phyloP scores from a whole-genome alignment of 305 asterid species.

The Fraxinus floribunda region DNA sequence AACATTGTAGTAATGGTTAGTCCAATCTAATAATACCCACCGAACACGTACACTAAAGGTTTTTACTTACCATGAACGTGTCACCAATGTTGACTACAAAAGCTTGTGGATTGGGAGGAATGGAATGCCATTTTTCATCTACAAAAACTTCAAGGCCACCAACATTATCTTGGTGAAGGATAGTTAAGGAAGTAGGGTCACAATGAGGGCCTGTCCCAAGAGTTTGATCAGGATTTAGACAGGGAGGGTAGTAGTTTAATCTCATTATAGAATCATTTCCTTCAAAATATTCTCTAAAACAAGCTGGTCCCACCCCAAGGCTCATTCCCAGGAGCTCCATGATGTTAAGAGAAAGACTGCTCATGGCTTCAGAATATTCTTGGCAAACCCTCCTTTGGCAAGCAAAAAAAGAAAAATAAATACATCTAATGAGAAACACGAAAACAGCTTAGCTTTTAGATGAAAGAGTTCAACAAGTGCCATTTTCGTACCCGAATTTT shows the following conservation, averaged over 20 bases:
- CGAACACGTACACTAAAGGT: neutral
- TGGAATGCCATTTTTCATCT: conserved; percentile 66
- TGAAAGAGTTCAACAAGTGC: neutral
- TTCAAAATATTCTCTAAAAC: conserved; percentile 58
- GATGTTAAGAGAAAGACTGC: conserved; percentile 45
- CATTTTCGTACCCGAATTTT: conserved; percentile 48
- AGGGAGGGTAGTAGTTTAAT: conserved; percentile 69
- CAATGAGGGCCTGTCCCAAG: conserved; percentile 93
- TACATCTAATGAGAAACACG: neutral
- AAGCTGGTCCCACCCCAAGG: conserved; percentile 54
- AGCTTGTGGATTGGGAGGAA: conserved; percentile 62
- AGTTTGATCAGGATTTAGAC: conserved; percentile 58
- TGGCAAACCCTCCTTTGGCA: conserved; percentile 49
- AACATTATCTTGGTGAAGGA: conserved; percentile 79
- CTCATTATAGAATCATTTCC: conserved; percentile 85
- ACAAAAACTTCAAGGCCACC: conserved; percentile 74
- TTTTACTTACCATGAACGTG: conserved; percentile 66
- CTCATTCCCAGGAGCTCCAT: conserved; percentile 72
- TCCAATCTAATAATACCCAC: neutral
- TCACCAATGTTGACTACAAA: conserved; percentile 88
- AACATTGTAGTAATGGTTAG: neutral
- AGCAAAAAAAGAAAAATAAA: neutral
- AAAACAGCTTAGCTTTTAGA: neutral
- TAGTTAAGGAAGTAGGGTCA: conserved; percentile 72
- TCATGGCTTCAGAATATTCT: conserved; percentile 68